A percentile compares a stretch with the other conserved stretches of the same genome.
Conservation (phyloP, 805 yeast genomes). For the Wickerhamiella slavikovae region DNA sequence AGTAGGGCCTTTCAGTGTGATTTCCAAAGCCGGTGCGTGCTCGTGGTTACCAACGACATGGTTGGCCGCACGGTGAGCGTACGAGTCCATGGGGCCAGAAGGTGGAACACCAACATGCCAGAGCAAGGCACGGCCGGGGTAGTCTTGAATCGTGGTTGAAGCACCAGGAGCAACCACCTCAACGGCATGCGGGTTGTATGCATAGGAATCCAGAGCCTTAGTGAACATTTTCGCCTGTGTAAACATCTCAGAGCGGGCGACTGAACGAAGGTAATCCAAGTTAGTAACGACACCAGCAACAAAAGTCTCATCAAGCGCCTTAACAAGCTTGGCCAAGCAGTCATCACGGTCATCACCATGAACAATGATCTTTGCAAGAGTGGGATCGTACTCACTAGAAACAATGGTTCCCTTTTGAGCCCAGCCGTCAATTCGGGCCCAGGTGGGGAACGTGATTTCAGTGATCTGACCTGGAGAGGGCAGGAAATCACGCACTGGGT, state of each 20-base stretch:
- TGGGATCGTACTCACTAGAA: constrained; percentile 90
- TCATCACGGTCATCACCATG: constrained; percentile 79
- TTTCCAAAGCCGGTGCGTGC: constrained; percentile 74
- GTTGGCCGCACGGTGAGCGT: constrained; percentile 77
- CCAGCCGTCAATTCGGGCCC: constrained; percentile 95
- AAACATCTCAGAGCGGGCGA: constrained; percentile 72
- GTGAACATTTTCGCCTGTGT: constrained; percentile 69
- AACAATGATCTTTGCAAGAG: constrained; percentile 88
- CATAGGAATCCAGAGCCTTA: constrained; percentile 64
- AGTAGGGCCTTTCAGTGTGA: constrained; percentile 75
- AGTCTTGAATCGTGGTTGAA: constrained; percentile 90
- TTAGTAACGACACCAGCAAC: constrained; percentile 80
- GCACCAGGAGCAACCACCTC: constrained; percentile 83
- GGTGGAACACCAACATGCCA: constrained; percentile 97
- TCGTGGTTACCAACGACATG: constrained; percentile 72
- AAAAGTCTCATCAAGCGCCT: constrained; percentile 70
- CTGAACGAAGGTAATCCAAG: constrained; percentile 69
- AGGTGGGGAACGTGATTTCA: constrained; percentile 63
- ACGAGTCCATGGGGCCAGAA: constrained; percentile 94
- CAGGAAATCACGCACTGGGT: constrained; percentile 83
- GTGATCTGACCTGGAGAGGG: constrained; percentile 93
- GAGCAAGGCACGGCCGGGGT: constrained; percentile 68
- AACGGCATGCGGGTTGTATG: constrained; percentile 63
- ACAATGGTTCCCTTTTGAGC: constrained; percentile 69
- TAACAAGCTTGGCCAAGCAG: constrained; percentile 54